These are phyloP conservation scores for Trichoderma sp. DNA, from an alignment of 2,329 filamentous ascomycete species.

Conservation along the genomic window DNA sequence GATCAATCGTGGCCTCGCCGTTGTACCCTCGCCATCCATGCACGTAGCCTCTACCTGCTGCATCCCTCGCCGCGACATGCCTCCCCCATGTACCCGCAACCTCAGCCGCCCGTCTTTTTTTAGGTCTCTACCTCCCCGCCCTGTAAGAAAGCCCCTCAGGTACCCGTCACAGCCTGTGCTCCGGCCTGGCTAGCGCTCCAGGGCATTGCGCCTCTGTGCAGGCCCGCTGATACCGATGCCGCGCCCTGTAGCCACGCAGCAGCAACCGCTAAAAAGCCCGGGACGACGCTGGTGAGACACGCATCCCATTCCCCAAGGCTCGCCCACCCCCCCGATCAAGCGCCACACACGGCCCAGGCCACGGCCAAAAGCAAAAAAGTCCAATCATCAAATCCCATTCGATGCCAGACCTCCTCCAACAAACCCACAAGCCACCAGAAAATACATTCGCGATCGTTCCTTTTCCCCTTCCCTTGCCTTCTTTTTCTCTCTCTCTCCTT, in stretches of 20 bases:
- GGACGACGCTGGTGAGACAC: slow-evolving; percentile 15
- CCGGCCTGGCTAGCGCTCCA: slow-evolving; percentile 11
- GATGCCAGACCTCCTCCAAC: neutral
- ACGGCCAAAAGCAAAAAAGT: neutral
- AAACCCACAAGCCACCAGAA: slow-evolving; percentile 18
- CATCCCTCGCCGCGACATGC: neutral
- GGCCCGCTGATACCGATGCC: slow-evolving; percentile 16
- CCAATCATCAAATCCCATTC: neutral
- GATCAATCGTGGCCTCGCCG: neutral
- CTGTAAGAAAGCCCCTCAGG: slow-evolving; percentile 23
- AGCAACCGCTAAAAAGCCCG: neutral
- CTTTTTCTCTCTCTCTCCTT: neutral
- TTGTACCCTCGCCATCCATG: neutral
- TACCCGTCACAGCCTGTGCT: slow-evolving; percentile 7
- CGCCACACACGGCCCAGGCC: slow-evolving; percentile 5
- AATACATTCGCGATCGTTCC: slow-evolving; percentile 18
- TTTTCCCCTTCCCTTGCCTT: neutral
- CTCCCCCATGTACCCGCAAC: neutral
- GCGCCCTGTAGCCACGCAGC: slow-evolving; percentile 13
- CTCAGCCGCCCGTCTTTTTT: neutral
- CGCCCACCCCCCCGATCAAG: slow-evolving; percentile 6
- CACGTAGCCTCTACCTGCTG: neutral
- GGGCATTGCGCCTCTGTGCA: slow-evolving; percentile 21
- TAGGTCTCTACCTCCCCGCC: slow-evolving; percentile 8
- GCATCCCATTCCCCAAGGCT: slow-evolving; percentile 2